phyloP scores from a whole-genome alignment of 495 filamentous ascomycete species.

The Halenospora varia region DNA sequence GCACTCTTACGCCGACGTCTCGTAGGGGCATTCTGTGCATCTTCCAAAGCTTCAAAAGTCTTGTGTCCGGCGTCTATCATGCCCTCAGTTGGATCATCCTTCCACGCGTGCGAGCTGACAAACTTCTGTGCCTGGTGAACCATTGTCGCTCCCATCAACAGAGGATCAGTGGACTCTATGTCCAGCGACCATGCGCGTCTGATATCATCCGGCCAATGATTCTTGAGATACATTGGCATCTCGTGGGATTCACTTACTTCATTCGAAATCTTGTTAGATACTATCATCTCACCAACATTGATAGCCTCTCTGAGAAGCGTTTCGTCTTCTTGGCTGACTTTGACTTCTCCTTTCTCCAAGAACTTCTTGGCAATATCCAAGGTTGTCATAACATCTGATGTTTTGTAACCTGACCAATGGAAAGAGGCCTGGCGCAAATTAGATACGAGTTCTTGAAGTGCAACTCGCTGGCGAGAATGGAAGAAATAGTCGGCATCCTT shows the following conservation, averaged over 20 bases:
- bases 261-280: constrained; percentile 57
- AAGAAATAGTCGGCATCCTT: constrained; percentile 86
- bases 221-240: constrained; percentile 68
- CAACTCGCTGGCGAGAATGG: constrained; percentile 62
- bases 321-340: constrained; percentile 55
- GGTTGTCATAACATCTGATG: constrained; percentile 54
- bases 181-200: constrained; percentile 63
- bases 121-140: constrained; percentile 54
- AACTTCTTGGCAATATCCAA: constrained; percentile 63
- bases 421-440: constrained; percentile 88
- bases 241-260: constrained; percentile 67
- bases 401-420: constrained; percentile 77
- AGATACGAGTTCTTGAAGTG: constrained; percentile 59
- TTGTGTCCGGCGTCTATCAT: constrained; percentile 5
- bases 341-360: constrained; percentile 47
- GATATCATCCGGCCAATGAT: constrained; percentile 49
- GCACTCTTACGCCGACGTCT: not conserved
- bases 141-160: constrained; percentile 40
- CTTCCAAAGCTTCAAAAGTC: not conserved
- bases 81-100: constrained; percentile 12
- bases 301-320: constrained; percentile 58
- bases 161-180: constrained; percentile 22
- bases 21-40: not conserved
- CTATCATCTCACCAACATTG: constrained; percentile 52
- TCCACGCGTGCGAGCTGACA: constrained; percentile 48